phyloP scores from a whole-genome alignment of 176 grass and related monocot genomes.

The barley (Hordeum vulgare) region DNA sequence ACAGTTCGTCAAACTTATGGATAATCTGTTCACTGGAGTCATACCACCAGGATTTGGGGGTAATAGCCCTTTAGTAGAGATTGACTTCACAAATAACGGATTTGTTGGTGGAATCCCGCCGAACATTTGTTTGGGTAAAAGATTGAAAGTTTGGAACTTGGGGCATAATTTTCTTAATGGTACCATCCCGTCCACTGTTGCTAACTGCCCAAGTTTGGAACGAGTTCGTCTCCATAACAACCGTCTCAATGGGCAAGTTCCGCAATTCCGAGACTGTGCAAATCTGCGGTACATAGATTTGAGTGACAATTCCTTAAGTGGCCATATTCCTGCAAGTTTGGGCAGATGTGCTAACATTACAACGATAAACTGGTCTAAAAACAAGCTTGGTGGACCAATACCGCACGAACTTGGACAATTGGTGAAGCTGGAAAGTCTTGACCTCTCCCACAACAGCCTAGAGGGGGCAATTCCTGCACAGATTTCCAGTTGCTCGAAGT shows the following conservation, averaged over 20 bases:
- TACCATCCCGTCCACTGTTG: constrained; percentile 47
- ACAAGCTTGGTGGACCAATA: constrained; percentile 48
- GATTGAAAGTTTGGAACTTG: constrained; percentile 32
- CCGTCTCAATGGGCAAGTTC: constrained; percentile 41
- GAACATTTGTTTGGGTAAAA: constrained; percentile 57
- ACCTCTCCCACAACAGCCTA: constrained; percentile 60
- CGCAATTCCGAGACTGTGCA: constrained; percentile 24
- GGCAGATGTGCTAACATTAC: constrained; percentile 42
- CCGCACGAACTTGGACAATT: constrained; percentile 48
- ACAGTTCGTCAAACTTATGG: constrained; percentile 28
- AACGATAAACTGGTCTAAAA: constrained; percentile 48
- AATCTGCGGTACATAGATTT: constrained; percentile 47
- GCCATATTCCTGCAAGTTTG: constrained; percentile 46
- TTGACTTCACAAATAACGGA: constrained; percentile 7
- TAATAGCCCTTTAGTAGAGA: not conserved
- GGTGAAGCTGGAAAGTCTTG: constrained; percentile 25
- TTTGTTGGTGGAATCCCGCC: constrained; percentile 51
- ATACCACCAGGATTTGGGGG: constrained; percentile 29
- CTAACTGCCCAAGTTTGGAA: constrained; percentile 42
- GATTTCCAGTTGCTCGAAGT: constrained; percentile 51
- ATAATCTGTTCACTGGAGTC: constrained; percentile 54
- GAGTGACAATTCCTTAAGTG: constrained; percentile 46
- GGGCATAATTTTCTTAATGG: constrained; percentile 56
- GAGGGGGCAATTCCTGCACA: constrained; percentile 43
- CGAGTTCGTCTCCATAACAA: constrained; percentile 48